Evolutionary conservation across 768 basidiomycete genomes (phyloP).

Genomic region (Trametes villosa): DNA sequence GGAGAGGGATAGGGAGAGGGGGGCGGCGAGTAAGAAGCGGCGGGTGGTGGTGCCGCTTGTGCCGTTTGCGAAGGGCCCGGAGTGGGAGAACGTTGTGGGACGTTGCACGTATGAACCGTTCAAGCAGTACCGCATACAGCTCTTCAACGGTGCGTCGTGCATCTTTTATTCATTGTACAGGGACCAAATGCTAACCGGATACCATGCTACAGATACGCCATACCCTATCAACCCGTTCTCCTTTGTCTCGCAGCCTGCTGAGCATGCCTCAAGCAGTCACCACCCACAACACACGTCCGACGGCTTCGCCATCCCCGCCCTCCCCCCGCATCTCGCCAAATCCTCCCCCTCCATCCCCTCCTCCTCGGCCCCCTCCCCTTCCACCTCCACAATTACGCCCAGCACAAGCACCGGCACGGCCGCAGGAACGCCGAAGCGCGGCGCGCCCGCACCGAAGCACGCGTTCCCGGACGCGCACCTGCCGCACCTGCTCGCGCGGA

Average conservation of each 20-base stretch:
- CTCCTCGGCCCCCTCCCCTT: not conserved
- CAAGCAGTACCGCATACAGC: conserved; percentile 72
- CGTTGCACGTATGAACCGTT: conserved; percentile 72
- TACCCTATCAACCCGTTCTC: conserved; percentile 79
- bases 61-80: conserved; percentile 82
- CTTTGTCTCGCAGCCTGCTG: conserved; percentile 57
- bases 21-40: conserved; percentile 65
- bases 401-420: conserved; percentile 25
- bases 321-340: conserved; percentile 26
- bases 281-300: conserved; percentile 30
- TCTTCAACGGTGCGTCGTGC: conserved; percentile 75
- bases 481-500: conserved; percentile 62
- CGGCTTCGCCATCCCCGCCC: conserved; percentile 48
- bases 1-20: conserved; percentile 36
- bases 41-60: conserved; percentile 79
- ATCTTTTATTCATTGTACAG: not conserved
- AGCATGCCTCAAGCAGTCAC: conserved; percentile 39
- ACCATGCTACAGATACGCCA: conserved; percentile 76
- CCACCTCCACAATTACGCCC: conserved; percentile 13
- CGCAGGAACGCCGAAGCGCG: conserved; percentile 35
- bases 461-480: conserved; percentile 73
- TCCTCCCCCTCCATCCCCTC: not conserved
- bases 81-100: conserved; percentile 75
- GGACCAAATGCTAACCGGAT: no score
- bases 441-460: conserved; percentile 47